phyloP scores from a whole-genome alignment of 192 early-diverging fungal species.

The Phlyctochytrium bullatum region DNA sequence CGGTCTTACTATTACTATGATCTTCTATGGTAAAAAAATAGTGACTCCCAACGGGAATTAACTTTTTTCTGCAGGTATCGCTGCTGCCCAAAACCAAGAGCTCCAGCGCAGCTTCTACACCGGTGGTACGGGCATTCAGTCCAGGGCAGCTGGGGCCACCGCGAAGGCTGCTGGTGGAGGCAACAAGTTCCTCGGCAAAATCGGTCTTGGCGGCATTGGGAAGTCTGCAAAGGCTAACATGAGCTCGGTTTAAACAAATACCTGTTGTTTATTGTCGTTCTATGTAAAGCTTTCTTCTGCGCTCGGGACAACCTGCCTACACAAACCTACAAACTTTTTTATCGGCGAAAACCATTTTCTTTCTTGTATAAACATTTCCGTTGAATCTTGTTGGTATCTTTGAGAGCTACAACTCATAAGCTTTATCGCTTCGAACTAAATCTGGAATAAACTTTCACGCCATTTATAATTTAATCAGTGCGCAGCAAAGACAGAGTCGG shows the following conservation, averaged over 20 bases:
- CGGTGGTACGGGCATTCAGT: slow-evolving; percentile 21
- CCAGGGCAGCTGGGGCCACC: slow-evolving; percentile 1
- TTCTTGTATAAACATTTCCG: too few relatives aligned
- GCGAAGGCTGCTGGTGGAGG: background rate
- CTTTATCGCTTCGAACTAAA: too few relatives aligned
- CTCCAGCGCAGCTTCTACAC: slow-evolving; percentile 19
- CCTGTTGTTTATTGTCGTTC: background rate
- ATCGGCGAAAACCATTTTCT: too few relatives aligned
- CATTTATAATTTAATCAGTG: too few relatives aligned
- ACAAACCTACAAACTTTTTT: too few relatives aligned
- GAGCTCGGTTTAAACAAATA: background rate
- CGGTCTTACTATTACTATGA: slow-evolving; percentile 20
- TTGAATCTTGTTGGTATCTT: too few relatives aligned
- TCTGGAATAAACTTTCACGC: too few relatives aligned
- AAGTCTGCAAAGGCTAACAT: background rate
- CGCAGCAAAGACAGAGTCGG: too few relatives aligned
- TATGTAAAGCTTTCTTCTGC: too few relatives aligned
- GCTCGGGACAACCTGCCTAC: too few relatives aligned
- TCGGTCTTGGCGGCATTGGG: background rate
- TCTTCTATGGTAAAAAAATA: slow-evolving; percentile 41
- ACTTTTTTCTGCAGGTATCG: slow-evolving; percentile 20
- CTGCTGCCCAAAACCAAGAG: slow-evolving; percentile 24
- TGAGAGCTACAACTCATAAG: too few relatives aligned
- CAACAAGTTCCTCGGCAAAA: background rate
- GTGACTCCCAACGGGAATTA: too few relatives aligned